Percentiles rank a stretch among this genome's conserved stretches.
These are phyloP conservation scores for Sphaerosporella brunnea DNA, from an alignment of 495 filamentous ascomycete genomes.

Conservation along the genomic window DNA sequence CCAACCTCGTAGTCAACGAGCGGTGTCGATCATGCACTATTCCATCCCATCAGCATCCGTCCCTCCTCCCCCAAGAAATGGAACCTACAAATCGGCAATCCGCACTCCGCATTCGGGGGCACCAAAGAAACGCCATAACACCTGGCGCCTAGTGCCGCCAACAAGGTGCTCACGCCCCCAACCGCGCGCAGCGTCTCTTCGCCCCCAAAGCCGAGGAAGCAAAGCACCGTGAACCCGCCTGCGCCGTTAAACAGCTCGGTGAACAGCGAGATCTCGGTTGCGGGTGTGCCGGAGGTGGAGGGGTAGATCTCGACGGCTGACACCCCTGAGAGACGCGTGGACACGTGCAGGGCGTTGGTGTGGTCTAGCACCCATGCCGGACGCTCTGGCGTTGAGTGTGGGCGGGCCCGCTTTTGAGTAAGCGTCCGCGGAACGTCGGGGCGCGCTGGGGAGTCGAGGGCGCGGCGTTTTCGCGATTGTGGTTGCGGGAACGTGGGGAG, in stretches of 20 bases:
- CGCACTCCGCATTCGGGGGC: neutral
- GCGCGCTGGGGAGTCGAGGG: slow-evolving; percentile 18
- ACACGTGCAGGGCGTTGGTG: neutral
- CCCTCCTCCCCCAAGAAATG: neutral
- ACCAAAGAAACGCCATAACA: slow-evolving; percentile 14
- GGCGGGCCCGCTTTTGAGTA: slow-evolving; percentile 6
- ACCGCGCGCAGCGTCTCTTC: neutral
- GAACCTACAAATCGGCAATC: slow-evolving; percentile 15
- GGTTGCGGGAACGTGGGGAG: slow-evolving; percentile 5
- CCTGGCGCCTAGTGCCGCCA: slow-evolving; percentile 13
- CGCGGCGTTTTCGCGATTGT: slow-evolving; percentile 13
- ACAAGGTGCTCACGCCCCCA: neutral
- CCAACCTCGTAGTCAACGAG: slow-evolving; percentile 21
- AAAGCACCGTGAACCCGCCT: slow-evolving; percentile 20
- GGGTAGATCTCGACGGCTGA: neutral
- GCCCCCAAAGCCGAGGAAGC: slow-evolving; percentile 14
- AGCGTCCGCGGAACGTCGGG: slow-evolving; percentile 20
- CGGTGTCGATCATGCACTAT: slow-evolving; percentile 18
- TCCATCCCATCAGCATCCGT: neutral
- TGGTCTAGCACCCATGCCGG: slow-evolving; percentile 12
- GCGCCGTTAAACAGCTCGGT: neutral
- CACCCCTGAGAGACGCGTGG: neutral
- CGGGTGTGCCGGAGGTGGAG: no score
- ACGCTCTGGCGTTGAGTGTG: slow-evolving; percentile 10
- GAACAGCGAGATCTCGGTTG: neutral